Evolutionary conservation across 176 grass and related monocot species (phyloP).

Genomic region (Neostapfia colusana): DNA sequence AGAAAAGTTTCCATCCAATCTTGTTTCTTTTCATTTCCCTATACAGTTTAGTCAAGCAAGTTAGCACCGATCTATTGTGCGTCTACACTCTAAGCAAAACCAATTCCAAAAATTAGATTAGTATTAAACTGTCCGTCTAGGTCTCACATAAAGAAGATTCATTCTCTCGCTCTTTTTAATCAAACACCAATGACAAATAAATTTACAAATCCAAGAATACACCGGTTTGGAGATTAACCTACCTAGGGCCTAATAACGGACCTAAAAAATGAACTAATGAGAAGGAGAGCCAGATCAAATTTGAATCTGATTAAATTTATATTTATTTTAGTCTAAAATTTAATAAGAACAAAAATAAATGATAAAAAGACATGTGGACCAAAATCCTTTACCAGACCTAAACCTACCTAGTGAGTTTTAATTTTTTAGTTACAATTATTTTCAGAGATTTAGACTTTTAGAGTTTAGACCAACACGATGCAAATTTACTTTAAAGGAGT

Average conservation of each 20-base stretch:
- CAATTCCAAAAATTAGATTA: not conserved
- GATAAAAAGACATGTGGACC: too few species aligned
- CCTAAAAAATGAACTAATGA: too few species aligned
- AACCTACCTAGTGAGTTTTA: too few species aligned
- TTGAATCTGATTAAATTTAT: too few species aligned
- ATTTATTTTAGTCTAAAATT: too few species aligned
- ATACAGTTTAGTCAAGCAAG: conserved; percentile 12
- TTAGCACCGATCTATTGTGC: not conserved
- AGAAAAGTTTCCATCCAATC: not conserved
- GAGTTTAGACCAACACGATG: not conserved
- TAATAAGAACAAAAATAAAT: too few species aligned
- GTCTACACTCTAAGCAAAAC: not conserved
- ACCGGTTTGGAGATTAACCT: not conserved
- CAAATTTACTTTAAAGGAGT: too few species aligned
- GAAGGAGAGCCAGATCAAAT: too few species aligned
- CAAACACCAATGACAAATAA: not conserved
- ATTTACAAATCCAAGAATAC: not conserved
- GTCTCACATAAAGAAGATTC: not conserved
- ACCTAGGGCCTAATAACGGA: too few species aligned
- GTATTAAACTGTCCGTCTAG: too few species aligned
- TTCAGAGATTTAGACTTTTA: not conserved
- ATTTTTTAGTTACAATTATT: too few species aligned
- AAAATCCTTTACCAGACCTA: too few species aligned
- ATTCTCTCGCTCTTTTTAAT: not conserved
- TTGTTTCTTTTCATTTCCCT: not conserved